Evolutionary conservation across 306 rosid genomes (phyloP).

Genomic region (apple (Malus domestica)): DNA sequence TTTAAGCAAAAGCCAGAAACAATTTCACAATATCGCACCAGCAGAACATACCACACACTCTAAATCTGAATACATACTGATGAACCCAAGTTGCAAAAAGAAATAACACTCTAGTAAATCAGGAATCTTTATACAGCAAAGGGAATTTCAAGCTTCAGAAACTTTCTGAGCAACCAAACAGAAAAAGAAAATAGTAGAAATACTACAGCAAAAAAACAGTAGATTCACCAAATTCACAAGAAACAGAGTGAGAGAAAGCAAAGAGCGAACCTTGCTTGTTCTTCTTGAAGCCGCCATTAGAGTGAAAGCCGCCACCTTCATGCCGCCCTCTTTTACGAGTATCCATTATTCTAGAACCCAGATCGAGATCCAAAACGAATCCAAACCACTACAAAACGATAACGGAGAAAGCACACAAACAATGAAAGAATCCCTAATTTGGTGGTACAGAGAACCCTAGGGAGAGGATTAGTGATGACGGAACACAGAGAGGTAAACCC

Average conservation of each 20-base stretch:
- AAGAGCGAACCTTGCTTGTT: conserved; percentile 18
- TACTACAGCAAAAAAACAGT: not conserved
- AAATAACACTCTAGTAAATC: too few relatives aligned
- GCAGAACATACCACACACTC: not conserved
- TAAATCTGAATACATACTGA: not conserved
- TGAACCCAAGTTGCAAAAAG: too few relatives aligned
- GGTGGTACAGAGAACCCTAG: not conserved
- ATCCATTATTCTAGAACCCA: conserved; percentile 6
- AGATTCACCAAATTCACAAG: not conserved
- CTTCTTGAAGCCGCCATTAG: conserved; percentile 22
- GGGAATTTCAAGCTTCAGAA: not conserved
- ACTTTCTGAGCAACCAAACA: not conserved
- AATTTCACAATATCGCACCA: not conserved
- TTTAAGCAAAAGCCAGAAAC: not conserved
- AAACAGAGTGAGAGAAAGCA: not conserved
- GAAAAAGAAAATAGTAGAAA: not conserved
- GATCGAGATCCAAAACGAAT: conserved; percentile 40
- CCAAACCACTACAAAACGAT: not conserved
- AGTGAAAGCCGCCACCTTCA: conserved; percentile 4
- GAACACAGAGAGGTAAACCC: conserved; percentile 8
- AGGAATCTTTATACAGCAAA: too few relatives aligned
- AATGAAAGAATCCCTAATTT: not conserved
- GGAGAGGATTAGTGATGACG: not conserved
- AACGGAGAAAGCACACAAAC: not conserved
- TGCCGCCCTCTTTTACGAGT: conserved; percentile 19